Base-by-base conservation (phyloP, 257 asterid species). In the Craterostigma plantagineum region DNA sequence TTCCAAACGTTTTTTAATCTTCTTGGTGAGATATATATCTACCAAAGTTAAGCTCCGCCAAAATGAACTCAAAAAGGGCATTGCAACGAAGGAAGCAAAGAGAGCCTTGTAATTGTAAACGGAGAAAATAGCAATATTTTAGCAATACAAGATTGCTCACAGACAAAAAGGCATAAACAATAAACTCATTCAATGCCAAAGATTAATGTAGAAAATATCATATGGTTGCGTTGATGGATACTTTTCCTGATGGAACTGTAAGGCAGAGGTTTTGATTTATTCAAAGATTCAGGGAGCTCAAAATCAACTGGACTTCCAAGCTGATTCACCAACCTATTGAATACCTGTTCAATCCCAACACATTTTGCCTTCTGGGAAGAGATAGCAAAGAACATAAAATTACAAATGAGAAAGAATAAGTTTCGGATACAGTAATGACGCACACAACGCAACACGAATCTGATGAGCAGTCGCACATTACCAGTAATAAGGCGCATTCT, bases 21-120 rank as follows among this genome's bases (percentile, higher is more conserved):
- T 82, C 79, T 82, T 82, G 8, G 91, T 72, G 55, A 72, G 70
- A 60, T 87, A 83, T 47, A 87, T 60, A 75, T 79, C 98, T 87
- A n/a, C n/a, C n/a, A 61, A 16, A 43, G 71, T 78, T 66, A 86
- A 61, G 75, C 50, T 16, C 42, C 16, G 61, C 64, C 58, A 58
- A 42, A 36, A 42, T 10, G 39, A 40, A 33, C 18, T 16, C 11
- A 23, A 6, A n/a, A n/a, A 23, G 30, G 30, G 4, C 6, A 23
- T 23, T 23, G 30, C 30, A 23, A 23, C 30, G 15, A 44, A 15
- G 38, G 48, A 39, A 46, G 38, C 18, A 37, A 40, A 36, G 3
- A 23, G 30, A 23, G 30, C 30, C 30, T 2, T 23, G 30, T 23
- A 23, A 23, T 6, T 23, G 30, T 23, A 23, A 23, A 23, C 6